A percentile compares a stretch with the other conserved stretches of the same genome.
Conservation (phyloP, 768 basidiomycete species). For the Arthromyces matolae region DNA sequence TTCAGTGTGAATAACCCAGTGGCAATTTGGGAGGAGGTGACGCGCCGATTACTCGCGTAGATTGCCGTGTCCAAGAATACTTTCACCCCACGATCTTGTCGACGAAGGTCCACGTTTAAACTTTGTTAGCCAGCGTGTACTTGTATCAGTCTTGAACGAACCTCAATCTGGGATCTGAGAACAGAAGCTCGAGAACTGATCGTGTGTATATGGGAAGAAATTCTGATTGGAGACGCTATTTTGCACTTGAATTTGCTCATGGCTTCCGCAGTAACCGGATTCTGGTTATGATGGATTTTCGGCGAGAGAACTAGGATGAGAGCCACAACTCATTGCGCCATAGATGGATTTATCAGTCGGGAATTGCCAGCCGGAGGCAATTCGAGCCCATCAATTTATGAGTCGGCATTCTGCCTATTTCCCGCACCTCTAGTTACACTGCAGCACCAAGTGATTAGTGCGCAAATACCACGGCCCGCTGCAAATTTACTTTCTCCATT, state of each 20-base stretch:
- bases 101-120: constrained; percentile 2
- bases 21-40: constrained; percentile 50
- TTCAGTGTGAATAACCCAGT: constrained; percentile 52
- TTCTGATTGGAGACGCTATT: not conserved
- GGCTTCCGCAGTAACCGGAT: constrained; percentile 3
- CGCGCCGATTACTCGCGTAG: constrained; percentile 23
- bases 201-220: not conserved
- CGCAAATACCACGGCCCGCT: too few relatives aligned
- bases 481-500: too few relatives aligned
- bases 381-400: too few relatives aligned
- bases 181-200: not conserved
- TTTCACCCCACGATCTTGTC: constrained; percentile 1
- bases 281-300: not conserved
- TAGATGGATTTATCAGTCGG: too few relatives aligned
- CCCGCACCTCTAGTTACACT: too few relatives aligned
- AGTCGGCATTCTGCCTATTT: not conserved
- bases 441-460: too few relatives aligned
- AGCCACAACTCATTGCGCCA: too few relatives aligned
- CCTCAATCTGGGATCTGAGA: constrained; percentile 7
- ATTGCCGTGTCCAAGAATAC: constrained; percentile 7
- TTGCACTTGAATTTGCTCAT: not conserved
- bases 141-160: constrained; percentile 10
- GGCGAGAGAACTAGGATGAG: too few relatives aligned
- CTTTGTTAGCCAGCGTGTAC: constrained; percentile 1
- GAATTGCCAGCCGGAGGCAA: too few relatives aligned